Evolutionary conservation across 805 yeast genomes (phyloP).

Genomic region (Scheffersomyces amazonensis): DNA sequence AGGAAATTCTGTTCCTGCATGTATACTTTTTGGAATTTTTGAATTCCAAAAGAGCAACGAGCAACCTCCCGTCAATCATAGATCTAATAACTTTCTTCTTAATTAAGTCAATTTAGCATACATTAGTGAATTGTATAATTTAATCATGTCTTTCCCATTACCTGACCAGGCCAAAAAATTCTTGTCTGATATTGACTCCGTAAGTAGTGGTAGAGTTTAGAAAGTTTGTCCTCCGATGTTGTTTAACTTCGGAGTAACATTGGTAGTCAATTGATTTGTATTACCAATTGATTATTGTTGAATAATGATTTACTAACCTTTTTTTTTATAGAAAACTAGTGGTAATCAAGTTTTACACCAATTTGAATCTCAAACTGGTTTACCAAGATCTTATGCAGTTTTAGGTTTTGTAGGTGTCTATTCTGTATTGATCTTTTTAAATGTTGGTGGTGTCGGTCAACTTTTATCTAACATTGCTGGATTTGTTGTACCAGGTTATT

Average conservation of each 20-base stretch:
- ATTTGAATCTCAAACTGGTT: slow-evolving; percentile 43
- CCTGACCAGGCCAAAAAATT: slow-evolving; percentile 45
- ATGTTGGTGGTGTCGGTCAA: slow-evolving; percentile 94
- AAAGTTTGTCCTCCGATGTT: too few species aligned
- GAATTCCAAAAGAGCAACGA: too few species aligned
- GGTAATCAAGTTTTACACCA: slow-evolving; percentile 29
- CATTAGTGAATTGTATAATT: too few species aligned
- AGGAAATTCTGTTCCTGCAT: too few species aligned
- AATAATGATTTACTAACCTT: background rate
- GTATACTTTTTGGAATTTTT: too few species aligned
- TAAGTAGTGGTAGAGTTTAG: slow-evolving; percentile 36
- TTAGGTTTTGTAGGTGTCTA: slow-evolving; percentile 64
- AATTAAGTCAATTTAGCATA: too few species aligned
- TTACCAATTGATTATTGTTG: background rate
- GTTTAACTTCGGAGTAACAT: too few species aligned
- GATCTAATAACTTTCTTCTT: too few species aligned
- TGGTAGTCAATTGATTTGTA: background rate
- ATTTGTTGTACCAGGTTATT: slow-evolving; percentile 85
- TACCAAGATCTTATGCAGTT: slow-evolving; percentile 85
- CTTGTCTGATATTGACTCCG: slow-evolving; percentile 46
- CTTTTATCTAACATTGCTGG: slow-evolving; percentile 91
- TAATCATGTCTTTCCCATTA: slow-evolving; percentile 20
- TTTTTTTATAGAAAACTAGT: slow-evolving; percentile 22
- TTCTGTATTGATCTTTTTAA: slow-evolving; percentile 76
- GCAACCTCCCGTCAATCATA: too few species aligned